Percentiles rank a stretch among this genome's conserved stretches.
phyloP scores from a whole-genome alignment of 352 stramenopile genomes.

The Phytophthora crassamura region DNA sequence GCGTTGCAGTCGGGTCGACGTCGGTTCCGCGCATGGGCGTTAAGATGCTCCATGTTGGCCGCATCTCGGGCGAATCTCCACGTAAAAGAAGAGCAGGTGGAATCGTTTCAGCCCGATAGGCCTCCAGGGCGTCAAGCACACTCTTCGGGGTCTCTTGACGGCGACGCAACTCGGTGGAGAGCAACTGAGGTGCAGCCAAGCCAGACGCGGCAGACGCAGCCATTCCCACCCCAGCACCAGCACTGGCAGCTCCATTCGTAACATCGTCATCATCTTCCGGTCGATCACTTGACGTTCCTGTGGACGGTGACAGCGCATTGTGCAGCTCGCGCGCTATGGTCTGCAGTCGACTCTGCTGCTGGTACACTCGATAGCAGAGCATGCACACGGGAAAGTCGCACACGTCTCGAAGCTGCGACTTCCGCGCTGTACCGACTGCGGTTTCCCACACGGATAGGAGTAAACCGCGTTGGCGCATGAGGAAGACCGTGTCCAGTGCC shows the following conservation, averaged over 20 bases:
- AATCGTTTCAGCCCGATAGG: conserved; percentile 34
- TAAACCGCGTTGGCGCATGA: conserved; percentile 68
- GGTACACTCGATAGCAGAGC: conserved; percentile 81
- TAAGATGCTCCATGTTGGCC: conserved; percentile 21
- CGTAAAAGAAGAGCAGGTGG: conserved; percentile 23
- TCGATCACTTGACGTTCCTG: neutral
- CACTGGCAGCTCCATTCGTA: neutral
- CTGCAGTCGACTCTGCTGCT: conserved; percentile 65
- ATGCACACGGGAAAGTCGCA: conserved; percentile 73
- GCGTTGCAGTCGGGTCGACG: conserved; percentile 74
- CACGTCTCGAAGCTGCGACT: conserved; percentile 38
- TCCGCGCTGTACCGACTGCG: conserved; percentile 49
- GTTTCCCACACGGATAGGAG: conserved; percentile 63
- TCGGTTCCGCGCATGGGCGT: conserved; percentile 41
- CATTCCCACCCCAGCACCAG: conserved; percentile 13
- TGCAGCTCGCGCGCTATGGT: conserved; percentile 56
- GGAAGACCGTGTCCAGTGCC: conserved; percentile 70
- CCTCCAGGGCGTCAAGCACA: conserved; percentile 19
- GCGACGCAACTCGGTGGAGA: conserved; percentile 27
- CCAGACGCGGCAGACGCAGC: conserved; percentile 23
- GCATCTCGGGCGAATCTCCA: conserved; percentile 23
- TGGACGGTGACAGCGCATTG: conserved; percentile 13
- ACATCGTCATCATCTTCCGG: conserved; percentile 4
- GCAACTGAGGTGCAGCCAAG: conserved; percentile 15
- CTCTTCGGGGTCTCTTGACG: conserved; percentile 17